Base-by-base conservation (phyloP, 257 asterid genomes). In the Fraxinus pennsylvanica region DNA sequence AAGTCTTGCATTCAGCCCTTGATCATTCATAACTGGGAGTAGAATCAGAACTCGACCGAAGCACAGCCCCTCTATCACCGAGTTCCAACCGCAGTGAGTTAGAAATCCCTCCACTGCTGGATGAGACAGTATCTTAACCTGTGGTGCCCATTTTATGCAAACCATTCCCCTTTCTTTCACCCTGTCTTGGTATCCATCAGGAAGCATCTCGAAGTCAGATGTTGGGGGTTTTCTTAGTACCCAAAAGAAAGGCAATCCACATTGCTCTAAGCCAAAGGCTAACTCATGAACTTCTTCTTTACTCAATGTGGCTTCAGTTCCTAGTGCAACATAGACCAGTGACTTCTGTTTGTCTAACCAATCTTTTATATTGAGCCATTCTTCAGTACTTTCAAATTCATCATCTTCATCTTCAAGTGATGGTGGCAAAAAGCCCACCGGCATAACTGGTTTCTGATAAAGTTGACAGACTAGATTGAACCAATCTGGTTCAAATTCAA, bases 31-130 rank as follows among this genome's bases (percentile, higher is more conserved):
- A 43, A 94, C 79, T 0, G 97, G 98, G 47, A 94, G 84, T 85
- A 94, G 13, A 9, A 94, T 85, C 84, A 94, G 77, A 75, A 90
- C 92, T 39, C 85, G 85, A 10, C 98, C 97, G 2, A 85, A 84
- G 15, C 90, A 72, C 0, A 94, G 88, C 0, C 87, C 97, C 85
- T 94, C 98, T 0, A 96, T 85, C 19, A 81, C 91, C 6, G 98
- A 94, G 79, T 89, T 94, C 98, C 97, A 94, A 13, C 98, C 97
- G 27, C 97, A 92, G 73, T 94, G 98, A 32, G 97, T 92, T 81
- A 92, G 80, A 80, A 86, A 94, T 22, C 92, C 94, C 1, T 94
- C 96, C 5, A 90, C 79, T 0, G 91, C 76, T 0, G 80, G 82
- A 79, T 94, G 98, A 6, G 92, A 72, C 25, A 92, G 82, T 41